Percentiles rank a stretch among this genome's conserved stretches.
phyloP scores from a whole-genome alignment of 2,329 filamentous ascomycete genomes.

The Talaromyces funiculosus region DNA sequence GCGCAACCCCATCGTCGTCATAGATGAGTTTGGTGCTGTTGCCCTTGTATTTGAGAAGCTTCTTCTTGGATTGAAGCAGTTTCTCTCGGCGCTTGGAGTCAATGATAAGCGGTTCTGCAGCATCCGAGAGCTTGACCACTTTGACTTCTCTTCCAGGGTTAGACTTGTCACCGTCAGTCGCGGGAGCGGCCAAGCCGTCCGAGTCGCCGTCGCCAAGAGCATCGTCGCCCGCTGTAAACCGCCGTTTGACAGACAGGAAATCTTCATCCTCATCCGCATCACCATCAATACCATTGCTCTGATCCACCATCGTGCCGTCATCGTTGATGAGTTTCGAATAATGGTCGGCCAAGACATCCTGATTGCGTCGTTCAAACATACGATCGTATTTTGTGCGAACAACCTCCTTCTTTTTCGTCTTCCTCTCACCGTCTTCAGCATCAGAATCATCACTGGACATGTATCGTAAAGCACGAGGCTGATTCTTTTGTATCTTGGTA shows the following conservation, averaged over 20 bases:
- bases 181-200: conserved; percentile 26
- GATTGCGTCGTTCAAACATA: conserved; percentile 96
- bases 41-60: conserved; percentile 83
- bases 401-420: conserved; percentile 59
- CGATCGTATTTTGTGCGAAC: conserved; percentile 93
- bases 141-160: conserved; percentile 21
- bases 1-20: conserved; percentile 83
- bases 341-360: conserved; percentile 90
- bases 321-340: conserved; percentile 78
- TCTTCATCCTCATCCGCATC: conserved; percentile 66
- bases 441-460: conserved; percentile 55
- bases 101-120: conserved; percentile 65
- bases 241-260: conserved; percentile 83
- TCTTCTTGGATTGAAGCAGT: conserved; percentile 90
- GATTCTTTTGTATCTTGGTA: conserved; percentile 81
- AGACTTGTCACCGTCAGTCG: conserved; percentile 10
- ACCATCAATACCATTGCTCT: conserved; percentile 31
- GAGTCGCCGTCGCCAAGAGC: conserved; percentile 40
- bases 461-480: conserved; percentile 58
- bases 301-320: conserved; percentile 44
- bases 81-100: conserved; percentile 96
- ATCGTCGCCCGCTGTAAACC: conserved; percentile 66
- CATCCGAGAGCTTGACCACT: conserved; percentile 50
- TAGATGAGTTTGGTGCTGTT: conserved; percentile 81
- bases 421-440: conserved; percentile 41